Conservation (phyloP, 805 yeast species). For the Ogataea allantospora region DNA sequence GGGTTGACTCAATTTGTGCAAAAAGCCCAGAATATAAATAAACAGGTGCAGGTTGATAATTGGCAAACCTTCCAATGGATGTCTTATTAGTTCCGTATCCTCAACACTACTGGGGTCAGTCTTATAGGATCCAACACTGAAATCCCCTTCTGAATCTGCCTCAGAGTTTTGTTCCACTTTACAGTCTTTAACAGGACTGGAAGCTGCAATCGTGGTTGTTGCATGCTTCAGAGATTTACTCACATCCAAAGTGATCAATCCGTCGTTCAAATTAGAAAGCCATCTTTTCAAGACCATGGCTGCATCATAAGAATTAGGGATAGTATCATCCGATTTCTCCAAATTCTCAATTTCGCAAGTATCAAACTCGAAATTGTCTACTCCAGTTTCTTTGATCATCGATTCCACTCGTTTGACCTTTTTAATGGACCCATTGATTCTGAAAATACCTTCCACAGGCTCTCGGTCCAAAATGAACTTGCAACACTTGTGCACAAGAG, state of each 20-base stretch:
- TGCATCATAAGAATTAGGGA: slow-evolving; percentile 33
- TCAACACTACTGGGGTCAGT: background rate
- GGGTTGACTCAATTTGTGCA: slow-evolving; percentile 25
- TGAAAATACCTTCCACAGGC: slow-evolving; percentile 36
- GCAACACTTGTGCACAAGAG: slow-evolving; percentile 34
- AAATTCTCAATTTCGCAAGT: slow-evolving; percentile 15
- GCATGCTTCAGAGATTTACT: slow-evolving; percentile 20
- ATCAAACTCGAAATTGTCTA: slow-evolving; percentile 21
- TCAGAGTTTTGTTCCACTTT: slow-evolving; percentile 1
- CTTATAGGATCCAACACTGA: slow-evolving; percentile 13
- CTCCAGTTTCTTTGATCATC: slow-evolving; percentile 23
- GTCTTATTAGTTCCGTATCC: slow-evolving; percentile 1
- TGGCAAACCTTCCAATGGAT: slow-evolving; percentile 22
- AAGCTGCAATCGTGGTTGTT: slow-evolving; percentile 2
- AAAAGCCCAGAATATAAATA: slow-evolving; percentile 30
- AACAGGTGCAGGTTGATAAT: slow-evolving; percentile 33
- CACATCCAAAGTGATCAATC: slow-evolving; percentile 29
- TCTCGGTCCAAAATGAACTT: slow-evolving; percentile 24
- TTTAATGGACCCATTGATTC: slow-evolving; percentile 37
- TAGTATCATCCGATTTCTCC: slow-evolving; percentile 16
- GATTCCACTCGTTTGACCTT: slow-evolving; percentile 33
- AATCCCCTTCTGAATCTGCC: slow-evolving; percentile 10
- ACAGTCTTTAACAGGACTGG: background rate
- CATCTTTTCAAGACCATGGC: slow-evolving; percentile 38
- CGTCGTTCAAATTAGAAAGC: slow-evolving; percentile 32